Evolutionary conservation across 1,284 basidiomycete genomes (phyloP), one percentile per base, ranked within the genome.

Genomic region (Thecaphora frezii): DNA sequence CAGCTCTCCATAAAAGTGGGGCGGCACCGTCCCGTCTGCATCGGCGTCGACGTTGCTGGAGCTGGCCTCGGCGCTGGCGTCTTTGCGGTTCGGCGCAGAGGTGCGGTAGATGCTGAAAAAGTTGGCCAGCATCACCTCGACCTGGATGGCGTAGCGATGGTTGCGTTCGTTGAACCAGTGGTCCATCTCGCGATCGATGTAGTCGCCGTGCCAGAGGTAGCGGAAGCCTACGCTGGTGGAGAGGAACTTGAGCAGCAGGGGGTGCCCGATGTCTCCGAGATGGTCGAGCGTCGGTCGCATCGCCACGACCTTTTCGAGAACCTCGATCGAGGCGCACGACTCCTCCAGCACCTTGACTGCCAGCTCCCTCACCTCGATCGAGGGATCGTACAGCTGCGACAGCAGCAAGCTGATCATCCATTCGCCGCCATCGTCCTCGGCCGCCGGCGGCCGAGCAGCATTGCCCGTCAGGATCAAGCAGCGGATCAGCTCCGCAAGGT

Each of bases 1-100:
- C 83, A 98, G 89, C 78, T 97, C 93, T 22, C 94, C 93, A 71
- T 97, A 96, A 80, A 99, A 97, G 78, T 99, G 94, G 4, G 89
- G 87, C 1, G 96, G 96, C 1, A 92, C 89, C 2, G 88, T 87
- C 14, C 89, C 89, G 51, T 94, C 91, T 61, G 58, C 50, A 14
- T 54, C 18, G n/a, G 10, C 8, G 8, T 36, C 33, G 10, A n/a
- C n/a, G 33, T 16, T 18, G 28, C 28, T 28, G 28, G 7, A 28
- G 28, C 28, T 28, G 7, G 28, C 13, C 28, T 28, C 13, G 28
- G 24, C 23, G 22, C n/a, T 10, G 30, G 5, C 41, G 36, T 24
- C 46, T 46, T 44, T 51, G 25, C 44, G 37, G 36, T 33, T 24
- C 43, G 42, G 84, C 52, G 63, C 73, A 47, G 24, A 82, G 84